These are phyloP conservation scores for Dalbergia cochinchinensis DNA, from an alignment of 306 rosid genomes.

Conservation along the genomic window DNA sequence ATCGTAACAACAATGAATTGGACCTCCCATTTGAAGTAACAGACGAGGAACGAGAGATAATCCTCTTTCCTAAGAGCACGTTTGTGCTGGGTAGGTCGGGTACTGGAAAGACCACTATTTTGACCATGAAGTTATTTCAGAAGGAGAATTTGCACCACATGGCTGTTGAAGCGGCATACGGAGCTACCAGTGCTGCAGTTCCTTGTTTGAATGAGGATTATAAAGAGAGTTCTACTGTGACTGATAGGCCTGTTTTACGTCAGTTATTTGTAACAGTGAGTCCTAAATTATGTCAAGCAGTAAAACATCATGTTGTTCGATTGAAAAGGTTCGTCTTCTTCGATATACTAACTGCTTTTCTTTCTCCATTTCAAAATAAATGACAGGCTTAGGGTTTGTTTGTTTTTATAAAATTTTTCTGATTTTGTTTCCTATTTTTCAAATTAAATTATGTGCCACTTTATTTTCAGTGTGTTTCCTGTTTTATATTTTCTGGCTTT, in stretches of 20 bases:
- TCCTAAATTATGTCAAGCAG: conserved; percentile 75
- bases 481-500: too few relatives aligned
- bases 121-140: conserved; percentile 68
- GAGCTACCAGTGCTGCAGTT: not conserved
- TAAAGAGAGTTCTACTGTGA: conserved; percentile 35
- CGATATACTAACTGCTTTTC: too few relatives aligned
- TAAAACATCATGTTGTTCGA: conserved; percentile 68
- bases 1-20: conserved; percentile 51
- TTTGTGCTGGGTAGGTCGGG: conserved; percentile 81
- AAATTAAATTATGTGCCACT: too few relatives aligned
- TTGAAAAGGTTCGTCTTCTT: conserved; percentile 65
- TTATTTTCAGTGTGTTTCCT: too few relatives aligned
- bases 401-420: not conserved
- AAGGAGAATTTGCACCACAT: conserved; percentile 59
- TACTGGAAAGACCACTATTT: conserved; percentile 81
- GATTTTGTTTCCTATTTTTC: too few relatives aligned
- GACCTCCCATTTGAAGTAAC: conserved; percentile 73
- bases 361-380: too few relatives aligned
- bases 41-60: conserved; percentile 57
- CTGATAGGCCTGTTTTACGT: conserved; percentile 45
- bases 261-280: conserved; percentile 87
- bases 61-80: conserved; percentile 55
- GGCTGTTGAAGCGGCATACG: conserved; percentile 46
- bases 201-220: conserved; percentile 37
- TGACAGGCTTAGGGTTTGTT: not conserved